Evolutionary conservation across 306 rosid genomes (phyloP), one percentile per base, ranked within the genome.

Genomic region (Cucurbita ficifolia): DNA sequence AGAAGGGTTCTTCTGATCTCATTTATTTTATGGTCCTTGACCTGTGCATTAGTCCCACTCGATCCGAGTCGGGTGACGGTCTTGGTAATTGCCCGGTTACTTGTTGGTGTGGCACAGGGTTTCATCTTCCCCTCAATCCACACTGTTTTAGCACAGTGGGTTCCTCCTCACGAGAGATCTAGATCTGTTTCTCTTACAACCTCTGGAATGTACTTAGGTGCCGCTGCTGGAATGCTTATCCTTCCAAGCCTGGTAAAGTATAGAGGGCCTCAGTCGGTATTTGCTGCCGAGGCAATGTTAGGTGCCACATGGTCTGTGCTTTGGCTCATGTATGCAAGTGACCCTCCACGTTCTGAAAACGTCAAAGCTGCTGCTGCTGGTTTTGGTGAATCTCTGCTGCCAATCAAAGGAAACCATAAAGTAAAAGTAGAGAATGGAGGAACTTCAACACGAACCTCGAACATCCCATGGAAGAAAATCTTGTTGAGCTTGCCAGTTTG

Each of bases 91-190:
- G 99, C 99, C 6, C 90, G 99, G 16, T 79, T 94, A 73, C 96
- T 94, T 60, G 99, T 94, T 59, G 99, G 97, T 49, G 92, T 94
- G 5, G 88, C 97, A 0, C 99, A 94, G 71, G 99, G 99, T 0
- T 94, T 94, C 52, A 94, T 94, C 50, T 94, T 94, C 76, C 99
- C 97, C 62, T 94, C 99, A 5, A 91, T 94, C 49, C 97, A 94
- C 82, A 91, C 99, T 0, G 99, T 94, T 79, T 83, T 94, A 7
- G 99, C 99, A 0, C 99, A 89, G 76, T 94, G 99, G 99, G 99
- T 94, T 61, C 99, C 97, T 12, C 97, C 97, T 14, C 97, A 94
- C 62, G 99, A 94, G 70, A 80, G 97, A 80, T 94, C 97, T 70
- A 78, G 99, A 82, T 94, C 97, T 8, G 97, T 94, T 83, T 94